Base-by-base conservation (phyloP, 2,329 filamentous ascomycete species). In the Coniochaeta sp. region DNA sequence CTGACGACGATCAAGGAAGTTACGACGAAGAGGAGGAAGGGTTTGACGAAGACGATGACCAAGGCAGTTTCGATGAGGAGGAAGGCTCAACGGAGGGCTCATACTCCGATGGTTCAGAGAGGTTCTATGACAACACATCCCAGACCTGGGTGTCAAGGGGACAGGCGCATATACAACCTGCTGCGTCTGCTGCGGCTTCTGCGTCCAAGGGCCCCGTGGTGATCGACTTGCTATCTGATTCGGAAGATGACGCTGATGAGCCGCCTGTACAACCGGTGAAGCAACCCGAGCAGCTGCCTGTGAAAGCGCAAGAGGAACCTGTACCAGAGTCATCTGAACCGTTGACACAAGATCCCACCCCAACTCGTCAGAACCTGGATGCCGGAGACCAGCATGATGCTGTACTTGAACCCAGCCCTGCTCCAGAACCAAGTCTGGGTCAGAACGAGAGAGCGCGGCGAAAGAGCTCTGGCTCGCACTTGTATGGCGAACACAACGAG, bases 141-240 rank as follows among this genome's bases (percentile, higher is more conserved):
- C 54, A 38, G 17, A 19, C 17, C 22, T 22, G n/a, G 40, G 38
- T 31, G 19, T n/a, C 22, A 22, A 31, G 47, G 47, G 47, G 47
- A 28, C 22, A 26, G 12, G 43, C 56, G 50, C n/a, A 38, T 22
- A 58, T n/a, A 19, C 59, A 22, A 52, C 36, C 3, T 28, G 62
- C 56, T 57, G 57, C 60, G 12, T 14, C 26, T 55, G 17, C n/a
- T 26, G 16, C n/a, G 26, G 8, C 34, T 36, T 36, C 34, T 6
- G 34, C 47, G 28, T 22, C 71, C 1, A 68, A 67, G 8, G 68
- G 71, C 8, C 76, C 77, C 1, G 72, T 80, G 4, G 72, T 81
- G 19, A 81, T 82, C 61, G 74, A 74, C 59, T 65, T 82, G 11
- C 68, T 81, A 3, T 80, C 79, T 0, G 77, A 81, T 60, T 78